Evolutionary conservation across 2,329 filamentous ascomycete species (phyloP), one percentile per base, ranked within the genome.

Genomic region (Phialophora macrospora): DNA sequence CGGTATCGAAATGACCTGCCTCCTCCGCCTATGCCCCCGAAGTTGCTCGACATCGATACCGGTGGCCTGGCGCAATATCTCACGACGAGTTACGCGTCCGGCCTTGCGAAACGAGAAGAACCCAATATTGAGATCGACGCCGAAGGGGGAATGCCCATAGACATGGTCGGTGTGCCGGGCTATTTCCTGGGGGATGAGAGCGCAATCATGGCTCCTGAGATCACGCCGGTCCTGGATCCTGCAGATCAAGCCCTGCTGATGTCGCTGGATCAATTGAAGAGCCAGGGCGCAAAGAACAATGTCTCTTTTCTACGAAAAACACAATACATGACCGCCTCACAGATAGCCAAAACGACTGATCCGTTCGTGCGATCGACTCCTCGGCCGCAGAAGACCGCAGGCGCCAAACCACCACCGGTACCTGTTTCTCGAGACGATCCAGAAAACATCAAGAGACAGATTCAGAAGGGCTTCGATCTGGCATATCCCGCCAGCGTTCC

Each of bases 41-140:
- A 99, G 83, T 89, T 99, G 69, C 90, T 99, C 73, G 92, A 98
- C 71, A 97, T 99, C 67, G 94, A 95, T 11, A 97, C 96, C 74
- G 95, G 92, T 63, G 95, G 95, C 49, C 86, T 98, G 17, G 85
- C 91, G 48, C 91, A 96, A 76, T 98, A 97, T 79, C 96, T 95
- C 34, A 92, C 89, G 3, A 92, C 95, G 0, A 89, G 89, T 24
- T 99, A 96, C 81, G 93, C 93, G 32, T 95, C 93, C 54, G 88
- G 92, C 69, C 83, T 99, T 72, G 92, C 91, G 20, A 85, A 94
- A 74, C 93, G 97, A 75, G 95, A 98, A 81, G 91, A 94, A 60
- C 83, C 97, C 56, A 98, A 97, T 75, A 95, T 99, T 68, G 95
- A 99, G 79, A 93, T 93, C 32, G 95, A 99, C 85, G 95, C 93